Base-by-base conservation (phyloP, 495 filamentous ascomycete species). In the Talaromyces nanjingensis region DNA sequence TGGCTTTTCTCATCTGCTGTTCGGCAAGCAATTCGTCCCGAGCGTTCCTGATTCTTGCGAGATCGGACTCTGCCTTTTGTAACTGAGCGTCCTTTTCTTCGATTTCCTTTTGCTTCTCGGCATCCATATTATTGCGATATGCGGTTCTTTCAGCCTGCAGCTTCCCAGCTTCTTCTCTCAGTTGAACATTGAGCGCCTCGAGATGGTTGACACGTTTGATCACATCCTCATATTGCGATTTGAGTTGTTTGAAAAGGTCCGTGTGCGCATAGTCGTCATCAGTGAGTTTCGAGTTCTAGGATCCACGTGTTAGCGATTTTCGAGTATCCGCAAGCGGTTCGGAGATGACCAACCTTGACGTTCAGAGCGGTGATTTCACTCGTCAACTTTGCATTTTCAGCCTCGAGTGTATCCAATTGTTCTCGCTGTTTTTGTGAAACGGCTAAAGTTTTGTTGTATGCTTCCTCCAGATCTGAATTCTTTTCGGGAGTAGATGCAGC, bases 241-340 rank as follows among this genome's bases (percentile, higher is more conserved):
- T 96, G 64, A 97, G 82, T 65, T 87, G 83, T 72, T 96, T 97
- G 81, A 97, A 98, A 9, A 96, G 81, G 67, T 97, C 91, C 39
- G 91, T 96, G 60, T 89, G 84, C 49, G 91, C 87, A 72, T 96
- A 97, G 68, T 98, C 94, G 60, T 98, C 94, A 68, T 98, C 93
- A 1, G 89, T 88, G 45, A 94, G 78, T 63, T 84, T 87, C 2
- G 90, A 85, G 59, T 82, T 76, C 83, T 85, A 68, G n/a, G 52
- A 9, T 27, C 52, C 22, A 16, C 24, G 65, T 4, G 62, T 68
- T 56, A 68, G 67, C 59, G 22, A 8, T 49, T 20, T 49, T 18
- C 45, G 45, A 42, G 8, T 24, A 34, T 55, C 3, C 52, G 22
- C 22, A 20, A 49, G 52, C 22, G 20, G 52, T 55, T 25, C 20